Percentiles rank a stretch among this genome's conserved stretches.
Evolutionary conservation across 768 basidiomycete genomes (phyloP).

Genomic region (Lanmaoa rubissima): DNA sequence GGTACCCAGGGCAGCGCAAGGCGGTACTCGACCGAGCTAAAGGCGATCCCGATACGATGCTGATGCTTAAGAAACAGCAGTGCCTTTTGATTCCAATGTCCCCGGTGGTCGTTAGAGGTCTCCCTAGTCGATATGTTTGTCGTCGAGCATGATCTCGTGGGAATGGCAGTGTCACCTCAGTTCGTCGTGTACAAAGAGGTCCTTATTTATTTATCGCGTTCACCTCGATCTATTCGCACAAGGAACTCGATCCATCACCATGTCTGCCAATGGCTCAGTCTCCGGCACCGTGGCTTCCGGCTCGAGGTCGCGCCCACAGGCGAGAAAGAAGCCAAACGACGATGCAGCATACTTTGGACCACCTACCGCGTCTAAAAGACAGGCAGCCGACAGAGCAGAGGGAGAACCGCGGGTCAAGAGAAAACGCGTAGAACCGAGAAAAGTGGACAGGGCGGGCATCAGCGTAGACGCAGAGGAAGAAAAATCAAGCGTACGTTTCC

Average conservation of each 20-base stretch:
- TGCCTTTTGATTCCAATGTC: not conserved
- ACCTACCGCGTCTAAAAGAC: conserved; percentile 57
- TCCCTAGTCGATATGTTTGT: not conserved
- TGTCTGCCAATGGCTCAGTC: conserved; percentile 27
- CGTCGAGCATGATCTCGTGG: conserved; percentile 15
- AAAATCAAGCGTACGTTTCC: conserved; percentile 30
- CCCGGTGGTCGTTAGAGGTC: not conserved
- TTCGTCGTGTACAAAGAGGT: not conserved
- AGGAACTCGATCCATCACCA: not conserved
- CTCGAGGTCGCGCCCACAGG: conserved; percentile 62
- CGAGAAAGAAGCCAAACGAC: conserved; percentile 61
- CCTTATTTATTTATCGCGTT: conserved; percentile 1
- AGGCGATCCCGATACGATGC: conserved; percentile 7
- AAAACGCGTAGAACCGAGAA: conserved; percentile 57
- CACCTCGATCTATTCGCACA: not conserved
- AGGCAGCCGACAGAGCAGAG: conserved; percentile 64
- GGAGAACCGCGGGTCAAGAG: conserved; percentile 75
- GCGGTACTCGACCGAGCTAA: conserved; percentile 26
- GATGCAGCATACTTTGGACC: conserved; percentile 72
- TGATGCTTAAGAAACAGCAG: not conserved
- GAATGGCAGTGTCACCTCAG: conserved; percentile 13
- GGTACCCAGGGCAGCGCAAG: conserved; percentile 13
- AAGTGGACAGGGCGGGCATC: conserved; percentile 39
- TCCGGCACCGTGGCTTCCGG: conserved; percentile 35
- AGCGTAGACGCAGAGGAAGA: conserved; percentile 32